phyloP scores from a whole-genome alignment of 495 filamentous ascomycete species.

The Xylaria flabelliformis region DNA sequence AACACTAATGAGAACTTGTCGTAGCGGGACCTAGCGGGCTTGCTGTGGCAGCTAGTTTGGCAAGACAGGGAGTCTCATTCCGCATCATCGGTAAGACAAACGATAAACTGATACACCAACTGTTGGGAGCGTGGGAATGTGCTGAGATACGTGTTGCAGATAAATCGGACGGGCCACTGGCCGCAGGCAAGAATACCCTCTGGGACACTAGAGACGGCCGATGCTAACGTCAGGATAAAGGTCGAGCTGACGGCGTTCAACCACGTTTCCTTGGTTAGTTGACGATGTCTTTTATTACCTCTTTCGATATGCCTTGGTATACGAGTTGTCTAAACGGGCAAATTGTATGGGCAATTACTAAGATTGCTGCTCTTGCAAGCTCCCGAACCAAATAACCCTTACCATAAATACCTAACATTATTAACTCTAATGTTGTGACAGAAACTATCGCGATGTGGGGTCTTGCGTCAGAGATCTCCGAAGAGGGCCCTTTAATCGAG shows the following conservation, averaged over 20 bases:
- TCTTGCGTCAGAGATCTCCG: slow-evolving; percentile 42
- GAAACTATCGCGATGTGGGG: slow-evolving; percentile 46
- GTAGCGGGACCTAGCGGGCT: slow-evolving; percentile 43
- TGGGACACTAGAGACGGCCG: background rate
- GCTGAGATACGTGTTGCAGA: slow-evolving; percentile 26
- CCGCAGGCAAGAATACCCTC: slow-evolving; percentile 25
- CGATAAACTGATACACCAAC: background rate
- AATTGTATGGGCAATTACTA: too few relatives aligned
- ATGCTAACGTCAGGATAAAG: background rate
- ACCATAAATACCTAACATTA: background rate
- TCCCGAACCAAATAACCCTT: background rate
- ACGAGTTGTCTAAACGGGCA: background rate
- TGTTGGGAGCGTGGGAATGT: background rate
- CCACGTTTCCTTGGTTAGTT: slow-evolving; percentile 40
- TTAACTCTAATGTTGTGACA: background rate
- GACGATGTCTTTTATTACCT: background rate
- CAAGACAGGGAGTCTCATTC: slow-evolving; percentile 42
- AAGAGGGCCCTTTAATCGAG: slow-evolving; percentile 49
- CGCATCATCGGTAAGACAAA: slow-evolving; percentile 39
- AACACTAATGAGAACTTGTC: background rate
- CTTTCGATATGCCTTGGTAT: background rate
- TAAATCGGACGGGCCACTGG: slow-evolving; percentile 35
- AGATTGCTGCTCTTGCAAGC: background rate
- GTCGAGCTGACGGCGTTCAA: slow-evolving; percentile 46
- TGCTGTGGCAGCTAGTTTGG: slow-evolving; percentile 38